These are phyloP conservation scores for Nigrospora oryzae DNA, from an alignment of 2,329 filamentous ascomycete species.

Conservation along the genomic window DNA sequence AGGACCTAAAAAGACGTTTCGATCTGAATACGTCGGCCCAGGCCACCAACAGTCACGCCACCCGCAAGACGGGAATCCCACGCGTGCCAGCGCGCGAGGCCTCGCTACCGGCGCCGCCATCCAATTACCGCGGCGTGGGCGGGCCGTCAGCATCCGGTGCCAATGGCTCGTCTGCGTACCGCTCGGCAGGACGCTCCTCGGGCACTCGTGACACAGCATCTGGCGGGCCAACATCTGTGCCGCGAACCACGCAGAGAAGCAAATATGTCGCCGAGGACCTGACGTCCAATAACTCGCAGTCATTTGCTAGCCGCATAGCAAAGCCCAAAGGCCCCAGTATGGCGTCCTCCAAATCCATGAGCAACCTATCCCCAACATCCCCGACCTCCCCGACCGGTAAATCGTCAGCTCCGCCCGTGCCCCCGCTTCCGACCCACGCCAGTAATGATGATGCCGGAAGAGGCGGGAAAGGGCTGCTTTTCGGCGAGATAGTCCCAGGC, in stretches of 20 bases:
- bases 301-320: constrained; percentile 50
- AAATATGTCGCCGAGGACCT: constrained; percentile 42
- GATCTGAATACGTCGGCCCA: constrained; percentile 46
- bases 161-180: constrained; percentile 29
- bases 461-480: constrained; percentile 47
- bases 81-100: constrained; percentile 26
- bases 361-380: constrained; percentile 26
- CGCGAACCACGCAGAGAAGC: constrained; percentile 31
- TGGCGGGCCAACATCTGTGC: constrained; percentile 12
- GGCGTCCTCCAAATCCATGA: constrained; percentile 33
- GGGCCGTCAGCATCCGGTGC: constrained; percentile 9
- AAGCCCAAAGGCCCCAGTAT: constrained; percentile 36
- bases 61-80: constrained; percentile 23
- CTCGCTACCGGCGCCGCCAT: constrained; percentile 21
- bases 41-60: constrained; percentile 10
- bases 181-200: constrained; percentile 28
- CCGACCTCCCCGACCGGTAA: constrained; percentile 10
- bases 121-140: constrained; percentile 19
- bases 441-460: constrained; percentile 19
- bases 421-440: constrained; percentile 21
- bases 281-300: constrained; percentile 44
- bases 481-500: constrained; percentile 65
- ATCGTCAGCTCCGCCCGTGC: constrained; percentile 15
- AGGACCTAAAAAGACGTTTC: constrained; percentile 72
- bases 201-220: constrained; percentile 21